Evolutionary conservation across 495 filamentous ascomycete genomes (phyloP).

Genomic region (Annulohypoxylon stygium): DNA sequence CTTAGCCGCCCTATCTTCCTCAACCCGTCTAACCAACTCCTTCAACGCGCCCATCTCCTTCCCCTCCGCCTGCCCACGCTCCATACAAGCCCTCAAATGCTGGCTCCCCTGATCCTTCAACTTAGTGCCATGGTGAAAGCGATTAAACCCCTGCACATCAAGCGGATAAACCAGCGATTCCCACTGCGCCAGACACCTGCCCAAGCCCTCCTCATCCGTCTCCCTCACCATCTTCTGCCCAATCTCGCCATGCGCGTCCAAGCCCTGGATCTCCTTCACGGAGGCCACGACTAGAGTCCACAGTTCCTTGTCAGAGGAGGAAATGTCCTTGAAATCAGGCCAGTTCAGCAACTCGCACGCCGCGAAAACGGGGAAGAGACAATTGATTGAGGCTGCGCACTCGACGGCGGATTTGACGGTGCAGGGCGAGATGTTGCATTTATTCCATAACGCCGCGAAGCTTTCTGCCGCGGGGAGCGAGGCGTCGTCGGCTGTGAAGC

Average conservation of each 20-base stretch:
- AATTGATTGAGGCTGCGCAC: constrained; percentile 18
- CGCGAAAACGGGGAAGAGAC: constrained; percentile 19
- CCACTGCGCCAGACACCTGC: constrained; percentile 11
- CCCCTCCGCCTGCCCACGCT: constrained; percentile 24
- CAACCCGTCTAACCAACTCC: constrained; percentile 23
- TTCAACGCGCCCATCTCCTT: constrained; percentile 33
- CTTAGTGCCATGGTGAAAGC: constrained; percentile 27
- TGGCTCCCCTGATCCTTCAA: constrained; percentile 13
- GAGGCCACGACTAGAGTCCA: constrained; percentile 19
- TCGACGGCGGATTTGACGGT: constrained; percentile 8
- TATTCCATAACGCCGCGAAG: constrained; percentile 22
- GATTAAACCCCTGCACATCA: constrained; percentile 30
- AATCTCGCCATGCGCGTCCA: constrained; percentile 21
- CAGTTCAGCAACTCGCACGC: constrained; percentile 21
- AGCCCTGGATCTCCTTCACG: constrained; percentile 30
- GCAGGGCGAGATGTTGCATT: constrained; percentile 5
- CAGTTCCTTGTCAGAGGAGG: not conserved
- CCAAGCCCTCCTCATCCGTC: constrained; percentile 18
- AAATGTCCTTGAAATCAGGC: constrained; percentile 28
- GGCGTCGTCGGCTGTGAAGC: constrained; percentile 28
- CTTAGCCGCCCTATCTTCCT: not conserved
- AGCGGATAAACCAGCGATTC: constrained; percentile 25
- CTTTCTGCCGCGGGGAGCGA: constrained; percentile 15
- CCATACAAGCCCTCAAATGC: constrained; percentile 23
- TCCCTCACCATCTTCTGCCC: constrained; percentile 8